Conservation (phyloP, 2,329 filamentous ascomycete genomes). For the Trichoderma sp. region DNA sequence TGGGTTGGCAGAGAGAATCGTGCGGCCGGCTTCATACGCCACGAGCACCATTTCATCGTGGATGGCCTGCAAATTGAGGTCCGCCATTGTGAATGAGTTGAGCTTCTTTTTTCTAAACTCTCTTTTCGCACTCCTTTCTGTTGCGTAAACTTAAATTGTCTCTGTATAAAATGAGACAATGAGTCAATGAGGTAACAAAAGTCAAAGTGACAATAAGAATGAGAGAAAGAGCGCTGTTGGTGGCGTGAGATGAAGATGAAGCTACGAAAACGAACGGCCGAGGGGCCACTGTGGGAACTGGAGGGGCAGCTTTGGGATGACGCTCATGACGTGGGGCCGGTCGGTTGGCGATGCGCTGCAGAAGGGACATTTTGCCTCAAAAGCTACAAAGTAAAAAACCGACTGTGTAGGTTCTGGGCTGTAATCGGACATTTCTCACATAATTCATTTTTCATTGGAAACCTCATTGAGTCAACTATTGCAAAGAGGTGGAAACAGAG, state of each 20-base stretch:
- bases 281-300: conserved; percentile 14
- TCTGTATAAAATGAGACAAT: not conserved
- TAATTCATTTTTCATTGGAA: not conserved
- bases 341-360: not conserved
- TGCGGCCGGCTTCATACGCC: conserved; percentile 64
- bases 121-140: not conserved
- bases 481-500: not conserved
- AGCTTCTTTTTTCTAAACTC: not conserved
- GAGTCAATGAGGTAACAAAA: not conserved
- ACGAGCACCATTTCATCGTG: conserved; percentile 62
- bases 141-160: not conserved
- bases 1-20: conserved; percentile 64
- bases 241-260: not conserved
- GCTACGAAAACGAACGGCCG: not conserved
- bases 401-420: not conserved
- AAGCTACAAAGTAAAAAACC: not conserved
- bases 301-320: conserved; percentile 18
- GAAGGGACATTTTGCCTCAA: not conserved
- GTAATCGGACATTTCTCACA: not conserved
- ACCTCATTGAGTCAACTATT: not conserved
- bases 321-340: conserved; percentile 4
- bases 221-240: not conserved
- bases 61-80: conserved; percentile 61
- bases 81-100: conserved; percentile 45
- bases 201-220: not conserved